Percentiles rank a stretch among this genome's conserved stretches.
Evolutionary conservation across 495 filamentous ascomycete species (phyloP).

Genomic region (Elaphomyces granulatus): DNA sequence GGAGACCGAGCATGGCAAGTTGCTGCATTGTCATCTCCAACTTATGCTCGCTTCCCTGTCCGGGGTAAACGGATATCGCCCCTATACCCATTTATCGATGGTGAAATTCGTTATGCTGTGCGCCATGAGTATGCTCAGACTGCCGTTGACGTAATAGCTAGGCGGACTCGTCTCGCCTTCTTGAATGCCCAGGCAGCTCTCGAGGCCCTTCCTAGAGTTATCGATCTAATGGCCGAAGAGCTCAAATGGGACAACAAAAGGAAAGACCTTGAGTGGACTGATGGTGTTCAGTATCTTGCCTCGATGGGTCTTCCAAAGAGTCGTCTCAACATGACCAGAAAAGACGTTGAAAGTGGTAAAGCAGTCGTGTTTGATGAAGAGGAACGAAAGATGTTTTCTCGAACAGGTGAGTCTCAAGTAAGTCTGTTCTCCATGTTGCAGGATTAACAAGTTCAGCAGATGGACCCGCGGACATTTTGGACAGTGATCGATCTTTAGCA

Average conservation of each 20-base stretch:
- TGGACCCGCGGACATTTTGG: conserved; percentile 41
- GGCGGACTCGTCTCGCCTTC: conserved; percentile 80
- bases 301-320: conserved; percentile 78
- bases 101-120: conserved; percentile 83
- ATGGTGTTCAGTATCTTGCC: conserved; percentile 59
- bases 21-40: conserved; percentile 68
- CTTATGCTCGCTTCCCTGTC: conserved; percentile 72
- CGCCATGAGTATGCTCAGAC: conserved; percentile 91
- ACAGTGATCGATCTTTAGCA: conserved; percentile 22
- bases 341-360: conserved; percentile 67
- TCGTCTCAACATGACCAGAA: conserved; percentile 53
- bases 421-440: neutral
- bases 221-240: conserved; percentile 89
- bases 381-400: conserved; percentile 59
- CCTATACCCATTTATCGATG: conserved; percentile 93
- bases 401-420: conserved; percentile 41
- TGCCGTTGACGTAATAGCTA: conserved; percentile 77
- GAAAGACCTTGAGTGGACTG: conserved; percentile 74
- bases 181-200: conserved; percentile 91
- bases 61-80: conserved; percentile 67
- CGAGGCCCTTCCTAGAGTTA: conserved; percentile 74
- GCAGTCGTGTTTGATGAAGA: conserved; percentile 53
- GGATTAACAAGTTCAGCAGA: conserved; percentile 28
- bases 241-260: conserved; percentile 64
- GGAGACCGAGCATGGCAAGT: conserved; percentile 96